These are phyloP conservation scores for Tetrahymena malaccensis DNA, from an alignment of 73 alveolate genomes.

Conservation along the genomic window DNA sequence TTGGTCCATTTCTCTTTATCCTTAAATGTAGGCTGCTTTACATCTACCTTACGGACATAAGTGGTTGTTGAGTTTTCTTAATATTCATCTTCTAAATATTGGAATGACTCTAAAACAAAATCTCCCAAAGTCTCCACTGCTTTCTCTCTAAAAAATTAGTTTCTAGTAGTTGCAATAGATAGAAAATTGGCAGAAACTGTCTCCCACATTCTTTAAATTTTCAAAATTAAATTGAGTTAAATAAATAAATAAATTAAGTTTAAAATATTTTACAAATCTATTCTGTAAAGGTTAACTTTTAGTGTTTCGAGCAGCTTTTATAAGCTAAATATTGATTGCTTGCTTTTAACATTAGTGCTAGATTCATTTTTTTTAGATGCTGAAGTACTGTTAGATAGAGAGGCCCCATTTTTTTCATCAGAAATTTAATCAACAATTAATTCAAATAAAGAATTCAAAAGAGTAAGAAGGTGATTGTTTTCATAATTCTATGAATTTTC, in stretches of 20 bases:
- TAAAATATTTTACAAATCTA: background rate
- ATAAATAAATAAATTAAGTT: background rate
- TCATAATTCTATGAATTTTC: background rate
- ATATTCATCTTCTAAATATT: background rate
- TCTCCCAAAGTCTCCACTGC: background rate
- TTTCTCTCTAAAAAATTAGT: background rate
- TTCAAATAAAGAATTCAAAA: background rate
- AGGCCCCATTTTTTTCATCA: background rate
- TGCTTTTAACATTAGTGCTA: background rate
- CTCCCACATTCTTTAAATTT: background rate
- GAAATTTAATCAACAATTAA: background rate
- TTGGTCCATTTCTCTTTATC: background rate
- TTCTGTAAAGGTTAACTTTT: background rate
- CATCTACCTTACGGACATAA: background rate
- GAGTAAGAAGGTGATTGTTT: background rate
- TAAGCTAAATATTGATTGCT: background rate
- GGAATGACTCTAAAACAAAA: background rate
- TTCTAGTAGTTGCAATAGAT: background rate
- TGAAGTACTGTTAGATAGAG: background rate
- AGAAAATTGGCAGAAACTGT: background rate
- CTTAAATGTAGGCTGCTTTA: background rate
- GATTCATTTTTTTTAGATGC: background rate
- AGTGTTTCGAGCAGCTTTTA: background rate
- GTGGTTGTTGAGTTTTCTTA: background rate
- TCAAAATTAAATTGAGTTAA: background rate